Evolutionary conservation across 495 filamentous ascomycete species (phyloP).

Genomic region (Neurospora sp.): DNA sequence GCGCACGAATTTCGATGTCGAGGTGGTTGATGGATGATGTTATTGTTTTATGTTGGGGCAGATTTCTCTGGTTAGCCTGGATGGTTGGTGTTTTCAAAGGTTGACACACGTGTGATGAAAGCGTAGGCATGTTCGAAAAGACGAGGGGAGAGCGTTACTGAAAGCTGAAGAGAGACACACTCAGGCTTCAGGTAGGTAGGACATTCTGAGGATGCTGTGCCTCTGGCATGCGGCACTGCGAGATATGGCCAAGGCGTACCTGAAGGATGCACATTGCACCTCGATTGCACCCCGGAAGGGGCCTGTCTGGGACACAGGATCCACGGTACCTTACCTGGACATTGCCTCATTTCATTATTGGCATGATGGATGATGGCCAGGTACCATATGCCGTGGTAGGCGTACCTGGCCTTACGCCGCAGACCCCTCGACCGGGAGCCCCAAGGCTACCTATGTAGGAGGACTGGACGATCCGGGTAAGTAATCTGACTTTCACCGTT

Average conservation of each 20-base stretch:
- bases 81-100: not conserved
- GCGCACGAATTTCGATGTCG: not conserved
- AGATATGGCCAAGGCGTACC: not conserved
- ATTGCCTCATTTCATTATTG: not conserved
- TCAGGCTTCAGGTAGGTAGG: not conserved
- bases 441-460: not conserved
- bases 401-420: not conserved
- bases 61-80: not conserved
- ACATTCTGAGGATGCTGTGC: not conserved
- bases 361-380: not conserved
- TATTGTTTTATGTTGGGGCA: not conserved
- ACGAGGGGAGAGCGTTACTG: not conserved
- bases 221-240: not conserved
- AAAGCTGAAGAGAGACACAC: not conserved
- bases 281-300: not conserved
- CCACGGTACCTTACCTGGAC: not conserved
- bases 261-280: not conserved
- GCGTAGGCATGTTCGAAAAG: not conserved
- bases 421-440: not conserved
- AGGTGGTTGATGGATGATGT: not conserved
- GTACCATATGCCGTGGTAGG: not conserved
- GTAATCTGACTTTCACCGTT: not conserved
- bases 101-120: not conserved
- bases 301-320: not conserved
- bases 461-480: not conserved